These are phyloP conservation scores for Diaporthe australafricana DNA, from an alignment of 2,329 filamentous ascomycete species.

Conservation along the genomic window DNA sequence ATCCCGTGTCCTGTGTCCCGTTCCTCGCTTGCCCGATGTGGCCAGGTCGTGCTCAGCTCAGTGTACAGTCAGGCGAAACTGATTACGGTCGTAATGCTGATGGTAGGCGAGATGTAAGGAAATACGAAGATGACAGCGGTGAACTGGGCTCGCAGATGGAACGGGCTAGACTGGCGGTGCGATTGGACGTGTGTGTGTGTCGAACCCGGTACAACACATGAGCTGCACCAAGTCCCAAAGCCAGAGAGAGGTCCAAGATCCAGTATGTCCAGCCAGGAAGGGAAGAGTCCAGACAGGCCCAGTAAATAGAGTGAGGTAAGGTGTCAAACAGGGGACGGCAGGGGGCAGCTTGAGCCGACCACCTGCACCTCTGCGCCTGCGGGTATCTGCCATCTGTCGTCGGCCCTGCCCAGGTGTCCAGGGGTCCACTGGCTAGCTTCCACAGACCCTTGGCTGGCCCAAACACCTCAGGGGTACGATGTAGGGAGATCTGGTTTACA, in stretches of 20 bases:
- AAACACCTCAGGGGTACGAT: slow-evolving; percentile 6
- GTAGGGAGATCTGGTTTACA: not conserved
- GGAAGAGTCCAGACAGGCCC: not conserved
- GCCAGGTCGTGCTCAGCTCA: slow-evolving; percentile 12
- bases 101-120: slow-evolving; percentile 5
- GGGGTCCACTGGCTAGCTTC: slow-evolving; percentile 3
- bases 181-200: slow-evolving; percentile 19
- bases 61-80: not conserved
- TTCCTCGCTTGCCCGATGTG: not conserved
- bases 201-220: slow-evolving; percentile 27
- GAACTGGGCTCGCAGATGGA: slow-evolving; percentile 4
- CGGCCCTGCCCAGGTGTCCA: slow-evolving; percentile 18
- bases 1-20: not conserved
- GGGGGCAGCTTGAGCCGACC: slow-evolving; percentile 18
- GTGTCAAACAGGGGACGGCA: slow-evolving; percentile 26
- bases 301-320: slow-evolving; percentile 15
- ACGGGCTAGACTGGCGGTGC: slow-evolving; percentile 26
- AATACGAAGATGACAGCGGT: slow-evolving; percentile 32
- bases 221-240: slow-evolving; percentile 13
- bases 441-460: not conserved
- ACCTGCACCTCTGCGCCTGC: slow-evolving; percentile 9
- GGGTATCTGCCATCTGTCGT: slow-evolving; percentile 19
- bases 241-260: slow-evolving; percentile 6
- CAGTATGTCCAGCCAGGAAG: not conserved
- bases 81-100: slow-evolving; percentile 19